A percentile compares a stretch with the other conserved stretches of the same genome.
Conservation (phyloP, 2,329 filamentous ascomycete genomes). For the Iodosphaeria phyllophila region DNA sequence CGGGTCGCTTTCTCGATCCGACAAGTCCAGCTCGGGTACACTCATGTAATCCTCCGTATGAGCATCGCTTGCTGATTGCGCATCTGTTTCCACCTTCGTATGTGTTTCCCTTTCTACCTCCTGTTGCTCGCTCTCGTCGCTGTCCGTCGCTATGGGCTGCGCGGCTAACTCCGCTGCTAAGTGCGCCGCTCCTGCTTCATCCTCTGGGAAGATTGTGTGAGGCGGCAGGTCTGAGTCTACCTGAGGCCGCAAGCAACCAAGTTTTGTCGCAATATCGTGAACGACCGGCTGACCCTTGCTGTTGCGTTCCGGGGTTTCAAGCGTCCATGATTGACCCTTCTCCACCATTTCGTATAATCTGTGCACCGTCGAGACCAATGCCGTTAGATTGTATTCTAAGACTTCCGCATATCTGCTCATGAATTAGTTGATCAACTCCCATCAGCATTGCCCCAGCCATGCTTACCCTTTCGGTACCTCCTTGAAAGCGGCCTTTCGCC, state of each 20-base stretch:
- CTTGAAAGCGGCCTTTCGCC: constrained; percentile 53
- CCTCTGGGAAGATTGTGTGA: constrained; percentile 40
- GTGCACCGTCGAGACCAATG: constrained; percentile 43
- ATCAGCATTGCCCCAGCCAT: not conserved
- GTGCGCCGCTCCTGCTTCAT: constrained; percentile 36
- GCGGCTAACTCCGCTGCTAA: constrained; percentile 34
- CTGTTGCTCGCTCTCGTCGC: no score
- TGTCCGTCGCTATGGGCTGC: no score
- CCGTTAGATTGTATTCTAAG: constrained; percentile 45
- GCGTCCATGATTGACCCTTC: constrained; percentile 36
- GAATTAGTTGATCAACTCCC: not conserved
- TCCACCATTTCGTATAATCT: constrained; percentile 48
- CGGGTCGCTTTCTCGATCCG: no score
- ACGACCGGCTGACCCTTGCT: constrained; percentile 43
- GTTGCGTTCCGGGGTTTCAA: constrained; percentile 45
- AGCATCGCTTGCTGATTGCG: no score
- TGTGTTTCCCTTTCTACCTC: no score
- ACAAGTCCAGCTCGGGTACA: no score
- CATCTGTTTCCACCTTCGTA: no score
- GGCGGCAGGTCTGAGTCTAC: constrained; percentile 39
- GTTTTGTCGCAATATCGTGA: constrained; percentile 44
- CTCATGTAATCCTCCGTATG: no score
- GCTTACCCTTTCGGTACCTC: constrained; percentile 41
- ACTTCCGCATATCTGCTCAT: constrained; percentile 40
- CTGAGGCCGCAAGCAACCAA: constrained; percentile 44